Evolutionary conservation across 495 filamentous ascomycete species (phyloP), one percentile per base, ranked within the genome.

Genomic region (Talaromyces thailandensis): DNA sequence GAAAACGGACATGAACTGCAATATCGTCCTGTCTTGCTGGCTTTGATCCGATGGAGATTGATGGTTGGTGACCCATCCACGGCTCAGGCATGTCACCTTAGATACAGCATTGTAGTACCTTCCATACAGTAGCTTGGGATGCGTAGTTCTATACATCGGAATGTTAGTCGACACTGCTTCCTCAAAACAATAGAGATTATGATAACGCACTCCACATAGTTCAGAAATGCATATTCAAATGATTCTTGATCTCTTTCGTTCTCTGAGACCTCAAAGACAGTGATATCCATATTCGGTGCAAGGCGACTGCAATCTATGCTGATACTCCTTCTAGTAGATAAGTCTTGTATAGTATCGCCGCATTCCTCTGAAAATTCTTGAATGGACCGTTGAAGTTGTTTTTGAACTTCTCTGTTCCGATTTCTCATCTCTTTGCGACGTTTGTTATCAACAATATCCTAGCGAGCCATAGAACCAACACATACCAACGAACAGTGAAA

Each of bases 201-300:
- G 51, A 24, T 40, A 21, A 63, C 62, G 21, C 57, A 63, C 62
- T 58, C 12, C 28, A 37, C 14, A n/a, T 59, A 63, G 29, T 63
- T 63, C 11, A 23, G 25, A 40, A 59, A 37, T 24, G 62, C 62
- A 59, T 59, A 63, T 59, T 51, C 37, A 63, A 63, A 53, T 59
- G 62, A 32, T 32, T 56, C 51, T 29, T 45, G 37, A 25, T 59
- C 62, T 29, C 58, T 58, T 35, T 59, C 21, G 58, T 63, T 51
- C 32, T 24, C 24, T 32, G 55, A 56, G 50, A 53, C 50, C 21
- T 53, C 50, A 53, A 53, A 53, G 43, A 63, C 14, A 23, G 35
- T 63, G 56, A 63, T 51, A n/a, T 63, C 62, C 25, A 50, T 50
- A 59, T 63, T 58, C 25, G 31, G 50, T 25, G 21, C 21, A 53